Conservation (phyloP, 345 rosid species). For the Durio zibethinus region DNA sequence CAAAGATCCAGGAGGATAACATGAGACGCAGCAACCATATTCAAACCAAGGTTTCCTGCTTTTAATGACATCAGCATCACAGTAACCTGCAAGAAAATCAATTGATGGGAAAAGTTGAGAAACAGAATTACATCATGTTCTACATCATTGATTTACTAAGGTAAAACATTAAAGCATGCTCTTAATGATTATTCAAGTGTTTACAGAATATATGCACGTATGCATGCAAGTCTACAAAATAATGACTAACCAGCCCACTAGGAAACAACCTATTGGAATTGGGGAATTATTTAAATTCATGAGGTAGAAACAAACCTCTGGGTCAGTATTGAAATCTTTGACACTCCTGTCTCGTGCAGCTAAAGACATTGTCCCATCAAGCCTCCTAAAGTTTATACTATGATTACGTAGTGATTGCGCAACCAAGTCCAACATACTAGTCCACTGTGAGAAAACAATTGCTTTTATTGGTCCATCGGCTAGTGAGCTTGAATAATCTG, state of each 20-base stretch:
- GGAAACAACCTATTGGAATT: not conserved
- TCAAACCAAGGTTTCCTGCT: conserved; percentile 96
- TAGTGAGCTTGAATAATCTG: conserved; percentile 29
- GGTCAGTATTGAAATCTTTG: conserved; percentile 73
- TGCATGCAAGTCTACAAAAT: not conserved
- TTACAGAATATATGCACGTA: not conserved
- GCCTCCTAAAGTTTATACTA: conserved; percentile 66
- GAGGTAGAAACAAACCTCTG: conserved; percentile 48
- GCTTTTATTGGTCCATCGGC: conserved; percentile 58
- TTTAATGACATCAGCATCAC: conserved; percentile 95
- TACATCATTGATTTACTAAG: not conserved
- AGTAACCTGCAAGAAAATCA: conserved; percentile 47
- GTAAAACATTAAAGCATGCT: not conserved
- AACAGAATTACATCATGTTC: not conserved
- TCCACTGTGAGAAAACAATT: conserved; percentile 94
- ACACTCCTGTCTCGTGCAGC: conserved; percentile 76
- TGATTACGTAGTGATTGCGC: conserved; percentile 49
- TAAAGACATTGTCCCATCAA: conserved; percentile 87
- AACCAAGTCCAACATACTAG: conserved; percentile 82
- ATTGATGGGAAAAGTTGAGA: conserved; percentile 12
- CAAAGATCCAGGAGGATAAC: conserved; percentile 93
- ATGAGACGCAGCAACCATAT: conserved; percentile 96
- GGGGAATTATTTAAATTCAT: not conserved
- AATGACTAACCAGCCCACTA: not conserved
- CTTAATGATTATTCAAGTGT: not conserved